Evolutionary conservation across 2,329 filamentous ascomycete genomes (phyloP).

Genomic region (Graphilbum sp.): DNA sequence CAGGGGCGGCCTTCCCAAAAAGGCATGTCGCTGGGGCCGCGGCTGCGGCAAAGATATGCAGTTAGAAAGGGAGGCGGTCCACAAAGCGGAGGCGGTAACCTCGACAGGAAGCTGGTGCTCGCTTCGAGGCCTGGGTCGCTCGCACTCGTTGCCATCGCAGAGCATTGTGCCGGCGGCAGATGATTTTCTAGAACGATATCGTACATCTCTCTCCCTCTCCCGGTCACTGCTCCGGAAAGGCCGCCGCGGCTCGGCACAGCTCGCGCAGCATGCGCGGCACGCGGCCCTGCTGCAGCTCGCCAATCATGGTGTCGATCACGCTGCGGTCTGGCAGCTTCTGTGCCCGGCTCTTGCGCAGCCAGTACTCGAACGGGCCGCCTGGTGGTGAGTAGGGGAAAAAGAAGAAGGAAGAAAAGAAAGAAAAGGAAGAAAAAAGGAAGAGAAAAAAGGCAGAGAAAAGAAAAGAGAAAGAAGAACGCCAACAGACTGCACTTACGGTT

Average conservation of each 20-base stretch:
- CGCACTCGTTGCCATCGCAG: no score
- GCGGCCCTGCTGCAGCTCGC: slow-evolving; percentile 17
- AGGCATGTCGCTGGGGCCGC: no score
- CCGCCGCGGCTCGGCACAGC: slow-evolving; percentile 14
- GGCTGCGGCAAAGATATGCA: no score
- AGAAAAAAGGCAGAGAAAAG: not conserved
- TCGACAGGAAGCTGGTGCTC: no score
- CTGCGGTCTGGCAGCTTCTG: slow-evolving; percentile 18
- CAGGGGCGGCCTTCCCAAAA: no score
- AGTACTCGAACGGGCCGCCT: slow-evolving; percentile 27
- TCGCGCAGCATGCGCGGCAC: slow-evolving; percentile 16
- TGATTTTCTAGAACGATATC: no score
- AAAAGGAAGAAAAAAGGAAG: not conserved
- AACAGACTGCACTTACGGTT: slow-evolving; percentile 20
- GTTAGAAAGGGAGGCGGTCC: no score
- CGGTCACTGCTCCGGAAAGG: slow-evolving; percentile 7
- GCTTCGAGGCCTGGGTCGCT: no score
- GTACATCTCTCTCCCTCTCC: no score
- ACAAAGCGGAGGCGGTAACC: no score
- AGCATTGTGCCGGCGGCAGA: no score
- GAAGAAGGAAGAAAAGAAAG: not conserved
- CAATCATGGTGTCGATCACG: slow-evolving; percentile 21
- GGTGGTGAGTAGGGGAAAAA: not conserved
- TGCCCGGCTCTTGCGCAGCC: slow-evolving; percentile 24
- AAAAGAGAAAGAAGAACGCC: not conserved